These are phyloP conservation scores for Babesia caballi DNA, from an alignment of 169 alveolate species.

Conservation along the genomic window DNA sequence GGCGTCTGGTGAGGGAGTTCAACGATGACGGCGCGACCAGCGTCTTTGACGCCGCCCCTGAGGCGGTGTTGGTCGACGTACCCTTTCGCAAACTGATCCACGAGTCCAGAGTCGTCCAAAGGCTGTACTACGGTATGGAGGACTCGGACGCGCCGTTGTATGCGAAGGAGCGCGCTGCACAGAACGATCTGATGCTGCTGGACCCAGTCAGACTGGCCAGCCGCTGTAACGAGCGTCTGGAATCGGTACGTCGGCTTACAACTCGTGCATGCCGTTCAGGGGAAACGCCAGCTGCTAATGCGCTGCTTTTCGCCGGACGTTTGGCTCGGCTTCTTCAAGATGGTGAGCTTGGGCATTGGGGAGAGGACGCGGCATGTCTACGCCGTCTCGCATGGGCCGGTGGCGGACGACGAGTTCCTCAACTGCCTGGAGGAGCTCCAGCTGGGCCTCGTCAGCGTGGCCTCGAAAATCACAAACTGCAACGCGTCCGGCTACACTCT, in stretches of 20 bases:
- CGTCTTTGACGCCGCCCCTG: conserved; percentile 6
- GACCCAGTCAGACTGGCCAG: conserved; percentile 49
- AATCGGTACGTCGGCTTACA: conserved; percentile 18
- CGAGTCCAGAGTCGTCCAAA: conserved; percentile 60
- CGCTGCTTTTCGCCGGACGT: conserved; percentile 36
- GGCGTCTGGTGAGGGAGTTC: conserved; percentile 45
- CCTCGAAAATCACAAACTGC: conserved; percentile 13
- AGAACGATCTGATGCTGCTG: conserved; percentile 34
- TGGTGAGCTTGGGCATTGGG: conserved; percentile 64
- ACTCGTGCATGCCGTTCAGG: background rate
- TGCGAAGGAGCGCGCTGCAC: conserved; percentile 5
- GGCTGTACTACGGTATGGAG: conserved; percentile 60
- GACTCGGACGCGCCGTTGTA: conserved; percentile 2
- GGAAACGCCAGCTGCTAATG: conserved; percentile 34
- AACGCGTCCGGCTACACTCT: conserved; percentile 7
- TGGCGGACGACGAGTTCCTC: conserved; percentile 32
- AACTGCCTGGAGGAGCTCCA: conserved; percentile 46
- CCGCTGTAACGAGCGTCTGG: conserved; percentile 8
- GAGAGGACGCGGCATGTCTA: conserved; percentile 26
- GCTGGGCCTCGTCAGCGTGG: conserved; percentile 40
- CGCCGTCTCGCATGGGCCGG: background rate
- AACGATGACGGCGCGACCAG: conserved; percentile 24
- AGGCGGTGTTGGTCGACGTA: conserved; percentile 48
- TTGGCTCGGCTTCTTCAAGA: conserved; percentile 45
- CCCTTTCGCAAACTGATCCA: conserved; percentile 53